Conservation (phyloP, 2,329 filamentous ascomycete species). For the Hirsutella minnesotensis region DNA sequence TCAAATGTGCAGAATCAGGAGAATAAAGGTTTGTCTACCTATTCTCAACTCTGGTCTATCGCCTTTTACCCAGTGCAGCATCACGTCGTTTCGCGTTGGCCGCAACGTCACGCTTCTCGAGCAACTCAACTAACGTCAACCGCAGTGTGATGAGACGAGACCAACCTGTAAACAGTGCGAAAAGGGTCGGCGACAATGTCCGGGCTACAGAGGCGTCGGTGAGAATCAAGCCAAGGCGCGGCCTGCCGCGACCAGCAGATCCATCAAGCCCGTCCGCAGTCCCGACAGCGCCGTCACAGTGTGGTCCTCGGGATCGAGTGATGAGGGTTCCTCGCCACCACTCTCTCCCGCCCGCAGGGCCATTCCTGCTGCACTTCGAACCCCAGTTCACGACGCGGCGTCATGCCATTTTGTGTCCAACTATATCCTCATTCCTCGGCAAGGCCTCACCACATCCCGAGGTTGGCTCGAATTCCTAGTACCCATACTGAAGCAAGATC, state of each 20-base stretch:
- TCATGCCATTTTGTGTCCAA: constrained; percentile 48
- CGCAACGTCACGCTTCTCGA: too few relatives aligned
- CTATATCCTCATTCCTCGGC: constrained; percentile 40
- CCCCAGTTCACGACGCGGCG: constrained; percentile 41
- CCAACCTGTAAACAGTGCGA: constrained; percentile 52
- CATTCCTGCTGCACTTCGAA: constrained; percentile 19
- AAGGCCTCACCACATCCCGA: constrained; percentile 26
- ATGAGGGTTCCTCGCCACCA: constrained; percentile 2
- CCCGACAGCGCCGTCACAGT: neutral
- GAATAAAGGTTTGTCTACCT: constrained; percentile 50
- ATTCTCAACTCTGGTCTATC: neutral
- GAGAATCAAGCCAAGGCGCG: constrained; percentile 54
- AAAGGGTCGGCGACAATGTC: constrained; percentile 49
- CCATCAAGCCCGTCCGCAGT: constrained; percentile 1
- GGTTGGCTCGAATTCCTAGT: constrained; percentile 48
- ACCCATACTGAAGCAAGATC: constrained; percentile 35
- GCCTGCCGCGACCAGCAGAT: constrained; percentile 14
- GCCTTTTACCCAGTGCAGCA: too few relatives aligned
- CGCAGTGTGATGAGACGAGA: constrained; percentile 53
- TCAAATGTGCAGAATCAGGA: constrained; percentile 59
- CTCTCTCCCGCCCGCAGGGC: constrained; percentile 6
- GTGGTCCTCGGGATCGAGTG: constrained; percentile 7
- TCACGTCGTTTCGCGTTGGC: too few relatives aligned
- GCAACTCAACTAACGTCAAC: neutral
- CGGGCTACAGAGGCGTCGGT: constrained; percentile 56